A percentile compares a stretch with the other conserved stretches of the same genome.
phyloP scores from a whole-genome alignment of 129 eudicot species.

The Tagetes patula region DNA sequence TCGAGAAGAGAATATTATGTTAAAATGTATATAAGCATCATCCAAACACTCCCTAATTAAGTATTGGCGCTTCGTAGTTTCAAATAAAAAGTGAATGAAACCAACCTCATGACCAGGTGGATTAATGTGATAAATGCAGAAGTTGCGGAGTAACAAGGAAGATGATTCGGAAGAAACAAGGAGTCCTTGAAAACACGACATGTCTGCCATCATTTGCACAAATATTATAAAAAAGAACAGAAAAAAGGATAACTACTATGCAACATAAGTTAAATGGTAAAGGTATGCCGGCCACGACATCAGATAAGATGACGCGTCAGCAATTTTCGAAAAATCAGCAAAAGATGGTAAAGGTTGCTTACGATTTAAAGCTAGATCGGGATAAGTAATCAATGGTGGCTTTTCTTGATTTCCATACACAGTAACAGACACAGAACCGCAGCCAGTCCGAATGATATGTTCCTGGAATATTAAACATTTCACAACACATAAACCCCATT shows the following conservation, averaged over 20 bases:
- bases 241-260: no score
- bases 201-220: constrained; percentile 47
- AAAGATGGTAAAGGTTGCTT: constrained; percentile 13
- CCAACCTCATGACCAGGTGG: constrained; percentile 99
- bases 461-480: constrained; percentile 52
- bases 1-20: constrained; percentile 37
- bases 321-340: neutral
- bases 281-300: no score
- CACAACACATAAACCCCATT: neutral
- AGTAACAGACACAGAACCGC: constrained; percentile 85
- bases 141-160: constrained; percentile 88
- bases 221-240: neutral
- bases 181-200: constrained; percentile 91
- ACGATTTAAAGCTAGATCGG: constrained; percentile 95
- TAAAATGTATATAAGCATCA: constrained; percentile 31
- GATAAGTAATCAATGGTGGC: constrained; percentile 92
- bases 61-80: neutral
- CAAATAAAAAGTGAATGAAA: constrained; percentile 20
- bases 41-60: neutral
- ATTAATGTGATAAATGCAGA: constrained; percentile 92
- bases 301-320: no score
- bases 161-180: constrained; percentile 89
- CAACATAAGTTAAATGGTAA: no score
- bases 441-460: constrained; percentile 68
- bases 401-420: constrained; percentile 93